Conservation (phyloP, 1,284 basidiomycete genomes). For the Albatrellus sp. region DNA sequence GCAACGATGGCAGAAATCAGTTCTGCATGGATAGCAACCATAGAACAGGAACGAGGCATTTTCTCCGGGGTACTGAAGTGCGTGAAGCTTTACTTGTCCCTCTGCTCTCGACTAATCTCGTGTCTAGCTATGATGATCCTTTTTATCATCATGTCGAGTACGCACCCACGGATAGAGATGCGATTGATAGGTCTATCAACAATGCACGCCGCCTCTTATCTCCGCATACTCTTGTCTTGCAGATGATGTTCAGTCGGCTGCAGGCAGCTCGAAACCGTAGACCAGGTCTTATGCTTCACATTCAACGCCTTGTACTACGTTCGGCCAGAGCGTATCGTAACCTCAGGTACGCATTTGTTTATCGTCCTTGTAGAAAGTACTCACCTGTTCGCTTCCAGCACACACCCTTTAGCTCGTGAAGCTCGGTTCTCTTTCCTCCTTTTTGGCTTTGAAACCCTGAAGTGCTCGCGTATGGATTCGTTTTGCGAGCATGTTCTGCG, state of each 20-base stretch:
- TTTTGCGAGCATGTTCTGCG: conserved; percentile 74
- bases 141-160: conserved; percentile 83
- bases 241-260: conserved; percentile 87
- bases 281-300: conserved; percentile 75
- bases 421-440: conserved; percentile 80
- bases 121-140: conserved; percentile 69
- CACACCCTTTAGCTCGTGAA: conserved; percentile 86
- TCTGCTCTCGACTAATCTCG: background rate
- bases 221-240: conserved; percentile 78
- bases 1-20: conserved; percentile 79
- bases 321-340: conserved; percentile 55
- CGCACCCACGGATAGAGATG: conserved; percentile 80
- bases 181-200: conserved; percentile 63
- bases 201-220: conserved; percentile 67
- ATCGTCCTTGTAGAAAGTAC: background rate
- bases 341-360: conserved; percentile 48
- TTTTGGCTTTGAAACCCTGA: conserved; percentile 89
- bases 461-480: conserved; percentile 79
- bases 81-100: conserved; percentile 17
- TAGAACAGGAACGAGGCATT: conserved; percentile 67
- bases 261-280: conserved; percentile 89
- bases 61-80: conserved; percentile 78
- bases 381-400: conserved; percentile 35
- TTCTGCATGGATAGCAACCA: conserved; percentile 78
- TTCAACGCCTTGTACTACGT: conserved; percentile 76